Conservation (phyloP, 2,329 filamentous ascomycete genomes). For the Zalaria sp. region DNA sequence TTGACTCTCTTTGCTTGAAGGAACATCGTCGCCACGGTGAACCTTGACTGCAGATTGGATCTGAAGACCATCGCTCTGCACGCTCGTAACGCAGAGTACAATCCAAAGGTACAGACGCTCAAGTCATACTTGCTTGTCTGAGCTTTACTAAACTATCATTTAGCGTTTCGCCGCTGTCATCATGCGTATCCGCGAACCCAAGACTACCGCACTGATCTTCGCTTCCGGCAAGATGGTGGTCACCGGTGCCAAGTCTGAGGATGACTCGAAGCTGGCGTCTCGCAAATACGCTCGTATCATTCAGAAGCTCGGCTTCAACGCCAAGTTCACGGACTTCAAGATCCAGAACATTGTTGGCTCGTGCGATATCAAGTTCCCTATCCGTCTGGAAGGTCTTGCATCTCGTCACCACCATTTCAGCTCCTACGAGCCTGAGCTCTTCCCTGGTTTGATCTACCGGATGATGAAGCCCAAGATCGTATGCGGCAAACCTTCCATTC, state of each 20-base stretch:
- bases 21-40: conserved; percentile 98
- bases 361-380: conserved; percentile 98
- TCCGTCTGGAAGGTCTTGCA: conserved; percentile 87
- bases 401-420: conserved; percentile 98
- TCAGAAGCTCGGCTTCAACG: conserved; percentile 98
- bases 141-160: conserved; percentile 29
- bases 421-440: conserved; percentile 95
- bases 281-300: conserved; percentile 98
- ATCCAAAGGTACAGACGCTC: conserved; percentile 63
- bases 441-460: conserved; percentile 97
- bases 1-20: conserved; percentile 42
- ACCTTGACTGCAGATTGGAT: conserved; percentile 91
- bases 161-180: conserved; percentile 98
- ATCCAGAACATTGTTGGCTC: conserved; percentile 99
- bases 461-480: conserved; percentile 94
- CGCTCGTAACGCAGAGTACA: conserved; percentile 96
- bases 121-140: conserved; percentile 5
- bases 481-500: background rate
- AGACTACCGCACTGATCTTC: conserved; percentile 96
- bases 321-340: conserved; percentile 99
- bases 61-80: conserved; percentile 98
- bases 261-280: conserved; percentile 91
- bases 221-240: conserved; percentile 99
- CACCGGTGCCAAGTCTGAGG: conserved; percentile 49
- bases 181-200: conserved; percentile 98